Evolutionary conservation across 176 grass and related monocot species (phyloP), one percentile per base, ranked within the genome.

Genomic region (Ananas comosus): DNA sequence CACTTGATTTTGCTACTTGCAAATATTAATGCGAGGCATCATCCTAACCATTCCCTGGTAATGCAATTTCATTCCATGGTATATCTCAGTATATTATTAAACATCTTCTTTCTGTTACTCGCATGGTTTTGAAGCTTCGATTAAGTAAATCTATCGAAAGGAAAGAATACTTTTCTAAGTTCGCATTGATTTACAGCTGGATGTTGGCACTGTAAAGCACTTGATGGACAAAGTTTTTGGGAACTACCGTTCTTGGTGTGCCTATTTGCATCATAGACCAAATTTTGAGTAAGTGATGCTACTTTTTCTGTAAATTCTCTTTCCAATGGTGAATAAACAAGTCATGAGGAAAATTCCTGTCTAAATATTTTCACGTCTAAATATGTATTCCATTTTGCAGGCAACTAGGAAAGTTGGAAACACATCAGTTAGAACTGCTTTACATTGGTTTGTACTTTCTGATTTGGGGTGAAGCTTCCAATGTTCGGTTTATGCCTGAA

Each of bases 391-490:
- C 76, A 12, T 78, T 67, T 61, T 76, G 66, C 64, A 91, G 87
- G 64, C 50, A 70, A 61, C 71, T 51, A 75, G 63, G 7, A 2
- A 63, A 79, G 51, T 68, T 3, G 3, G 67, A 80, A 50, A 75
- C 84, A 75, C 89, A 78, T 81, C 89, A 91, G 69, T 51, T 22
- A 76, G 75, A 91, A 13, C 85, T 99, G 80, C 87, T 99, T 57
- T 92, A 88, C 68, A 90, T 93, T 72, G 95, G 95, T 53, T 48
- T 99, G 56, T 99, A 99, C 76, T 85, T 99, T 52, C 71, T 99
- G 64, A 99, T 99, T 16, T 99, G 95, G 95, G 94, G 95, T 73
- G 95, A 99, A 83, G 90, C 95, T 84, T 93, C 95, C 9, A 99
- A 90, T 80, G 82, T 94, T 69, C 84, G 90, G 21, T 99, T 99